phyloP scores from a whole-genome alignment of 257 asterid genomes.

The Jasminum sambac region DNA sequence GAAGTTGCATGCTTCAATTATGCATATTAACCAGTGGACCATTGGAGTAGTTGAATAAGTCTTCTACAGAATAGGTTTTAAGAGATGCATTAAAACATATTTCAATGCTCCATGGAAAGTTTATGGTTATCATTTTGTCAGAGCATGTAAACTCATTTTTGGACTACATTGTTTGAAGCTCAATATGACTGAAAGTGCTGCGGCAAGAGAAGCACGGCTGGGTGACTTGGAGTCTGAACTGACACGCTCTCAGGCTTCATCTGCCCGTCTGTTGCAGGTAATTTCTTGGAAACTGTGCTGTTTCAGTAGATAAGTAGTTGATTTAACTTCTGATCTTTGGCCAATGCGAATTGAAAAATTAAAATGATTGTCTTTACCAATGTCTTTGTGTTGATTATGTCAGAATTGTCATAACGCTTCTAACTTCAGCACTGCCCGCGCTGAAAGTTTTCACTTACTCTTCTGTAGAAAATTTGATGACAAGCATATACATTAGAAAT shows the following conservation, averaged over 20 bases:
- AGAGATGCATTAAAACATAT: background rate
- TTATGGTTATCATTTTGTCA: background rate
- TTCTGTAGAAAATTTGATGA: too few species aligned
- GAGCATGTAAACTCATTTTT: conserved; percentile 6
- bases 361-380: too few species aligned
- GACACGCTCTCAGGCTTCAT: conserved; percentile 58
- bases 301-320: background rate
- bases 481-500: too few species aligned
- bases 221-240: conserved; percentile 69
- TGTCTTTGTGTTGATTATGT: too few species aligned
- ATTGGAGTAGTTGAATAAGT: background rate
- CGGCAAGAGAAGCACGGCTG: conserved; percentile 65
- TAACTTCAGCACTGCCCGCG: too few species aligned
- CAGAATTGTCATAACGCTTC: too few species aligned
- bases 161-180: conserved; percentile 42
- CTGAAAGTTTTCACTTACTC: too few species aligned
- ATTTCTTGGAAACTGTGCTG: conserved; percentile 3
- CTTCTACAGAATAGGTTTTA: background rate
- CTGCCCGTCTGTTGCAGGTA: conserved; percentile 69
- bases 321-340: too few species aligned
- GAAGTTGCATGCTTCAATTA: background rate
- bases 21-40: background rate
- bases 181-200: conserved; percentile 63
- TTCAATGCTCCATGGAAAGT: background rate
- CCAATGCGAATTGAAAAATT: too few species aligned